Base-by-base conservation (phyloP, 805 yeast genomes). In the Saccharomycopsis sp. region DNA sequence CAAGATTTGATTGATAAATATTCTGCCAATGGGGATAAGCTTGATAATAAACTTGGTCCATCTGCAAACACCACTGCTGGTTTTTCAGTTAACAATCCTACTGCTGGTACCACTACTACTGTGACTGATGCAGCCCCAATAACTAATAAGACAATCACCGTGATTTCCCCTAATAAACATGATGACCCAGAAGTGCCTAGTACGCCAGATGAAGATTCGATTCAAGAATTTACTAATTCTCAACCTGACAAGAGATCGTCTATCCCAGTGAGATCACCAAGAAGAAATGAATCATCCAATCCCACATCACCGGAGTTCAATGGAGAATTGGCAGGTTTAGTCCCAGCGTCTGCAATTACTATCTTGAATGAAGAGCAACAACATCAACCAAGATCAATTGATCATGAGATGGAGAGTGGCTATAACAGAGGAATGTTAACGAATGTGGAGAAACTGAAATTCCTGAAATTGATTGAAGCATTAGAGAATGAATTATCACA, bases 401-500 rank as follows among this genome's bases (percentile, higher is more conserved):
- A 39, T 29, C 14, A 24, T 5, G 14, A 39, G 22, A 20, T 37
- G 40, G 8, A 35, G 11, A 20, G 16, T 7, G 11, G 20, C 13
- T n/a, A 27, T 11, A 20, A 17, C 35, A 9, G 17, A 17, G 35
- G 35, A 7, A 31, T 14, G 35, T 14, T 35, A 14, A 35, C 39
- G 6, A n/a, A 6, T 22, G 14, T 14, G 6, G 60, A 56, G 24
- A 54, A 48, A 39, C 52, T 53, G 31, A 55, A 59, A 31, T 55
- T 61, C 37, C 59, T 55, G 34, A 48, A 51, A 38, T 36, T 66
- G 8, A 55, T 67, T 17, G 54, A 57, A 19, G 52, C 56, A 3
- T 38, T 68, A 28, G 63, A 68, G 13, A 43, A 47, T 17, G 71
- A 67, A 42, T 50, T 68, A 32, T 58, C 59, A 16, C 56, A 59